These are phyloP conservation scores for Sphaerulina musiva DNA, from an alignment of 2,329 filamentous ascomycete genomes.

Conservation along the genomic window DNA sequence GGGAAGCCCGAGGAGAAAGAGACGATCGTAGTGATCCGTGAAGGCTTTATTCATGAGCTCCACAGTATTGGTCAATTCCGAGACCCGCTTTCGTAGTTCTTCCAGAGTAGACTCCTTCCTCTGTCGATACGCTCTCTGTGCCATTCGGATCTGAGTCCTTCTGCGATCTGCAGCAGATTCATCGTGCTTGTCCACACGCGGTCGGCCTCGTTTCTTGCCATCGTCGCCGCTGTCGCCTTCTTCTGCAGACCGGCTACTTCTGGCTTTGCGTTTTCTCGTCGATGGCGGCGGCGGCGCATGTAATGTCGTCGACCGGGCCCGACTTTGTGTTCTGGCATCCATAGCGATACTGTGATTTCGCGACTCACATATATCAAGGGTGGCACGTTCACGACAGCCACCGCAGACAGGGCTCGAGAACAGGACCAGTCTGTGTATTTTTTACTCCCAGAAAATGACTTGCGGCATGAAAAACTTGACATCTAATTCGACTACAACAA, in stretches of 20 bases:
- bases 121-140: constrained; percentile 76
- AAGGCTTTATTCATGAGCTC: constrained; percentile 70
- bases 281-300: neutral
- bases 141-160: constrained; percentile 78
- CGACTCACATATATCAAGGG: neutral
- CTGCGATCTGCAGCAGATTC: constrained; percentile 73
- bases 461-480: too few relatives aligned
- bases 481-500: too few relatives aligned
- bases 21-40: constrained; percentile 36
- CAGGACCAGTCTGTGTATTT: neutral
- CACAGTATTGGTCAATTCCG: constrained; percentile 61
- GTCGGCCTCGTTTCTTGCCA: constrained; percentile 59
- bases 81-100: constrained; percentile 63
- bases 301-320: neutral
- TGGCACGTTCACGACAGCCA: neutral
- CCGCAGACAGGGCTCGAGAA: neutral
- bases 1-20: constrained; percentile 18
- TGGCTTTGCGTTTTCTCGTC: constrained; percentile 15
- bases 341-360: neutral
- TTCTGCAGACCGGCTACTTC: constrained; percentile 13
- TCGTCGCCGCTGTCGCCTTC: constrained; percentile 24
- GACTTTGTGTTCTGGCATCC: neutral
- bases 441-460: neutral
- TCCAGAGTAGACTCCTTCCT: constrained; percentile 78
- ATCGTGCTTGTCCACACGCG: constrained; percentile 68